Evolutionary conservation across 2,329 filamentous ascomycete species (phyloP).

Genomic region (Fusarium sp.): DNA sequence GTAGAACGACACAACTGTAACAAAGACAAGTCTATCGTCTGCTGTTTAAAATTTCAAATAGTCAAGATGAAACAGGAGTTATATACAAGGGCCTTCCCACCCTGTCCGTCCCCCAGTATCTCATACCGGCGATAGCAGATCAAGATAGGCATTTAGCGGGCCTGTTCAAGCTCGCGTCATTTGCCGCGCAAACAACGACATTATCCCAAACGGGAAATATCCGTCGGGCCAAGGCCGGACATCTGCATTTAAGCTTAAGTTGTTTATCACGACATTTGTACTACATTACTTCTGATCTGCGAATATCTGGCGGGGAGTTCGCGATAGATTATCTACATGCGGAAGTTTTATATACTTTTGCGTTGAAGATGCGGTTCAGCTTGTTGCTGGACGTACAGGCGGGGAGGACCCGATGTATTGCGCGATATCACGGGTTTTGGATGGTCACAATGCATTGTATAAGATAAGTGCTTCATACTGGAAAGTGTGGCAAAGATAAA

Average conservation of each 20-base stretch:
- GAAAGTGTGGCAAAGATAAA: too few relatives aligned
- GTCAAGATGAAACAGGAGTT: constrained; percentile 19
- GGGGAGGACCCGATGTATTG: not conserved
- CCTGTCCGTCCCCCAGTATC: constrained; percentile 6
- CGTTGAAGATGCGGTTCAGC: not conserved
- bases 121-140: constrained; percentile 3
- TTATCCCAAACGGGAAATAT: constrained; percentile 23
- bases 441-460: not conserved
- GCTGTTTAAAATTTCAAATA: not conserved
- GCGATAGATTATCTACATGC: not conserved
- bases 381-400: not conserved
- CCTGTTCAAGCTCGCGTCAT: constrained; percentile 37
- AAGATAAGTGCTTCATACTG: not conserved
- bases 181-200: constrained; percentile 39
- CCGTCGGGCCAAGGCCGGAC: constrained; percentile 31
- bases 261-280: not conserved
- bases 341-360: not conserved
- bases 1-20: too few relatives aligned
- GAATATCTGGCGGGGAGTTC: not conserved
- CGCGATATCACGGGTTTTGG: not conserved
- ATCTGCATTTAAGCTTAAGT: constrained; percentile 31
- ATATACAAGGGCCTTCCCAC: constrained; percentile 20
- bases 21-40: too few relatives aligned
- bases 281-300: not conserved
- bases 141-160: constrained; percentile 34